phyloP scores from a whole-genome alignment of 768 basidiomycete genomes.

The Austroboletus eburneus region DNA sequence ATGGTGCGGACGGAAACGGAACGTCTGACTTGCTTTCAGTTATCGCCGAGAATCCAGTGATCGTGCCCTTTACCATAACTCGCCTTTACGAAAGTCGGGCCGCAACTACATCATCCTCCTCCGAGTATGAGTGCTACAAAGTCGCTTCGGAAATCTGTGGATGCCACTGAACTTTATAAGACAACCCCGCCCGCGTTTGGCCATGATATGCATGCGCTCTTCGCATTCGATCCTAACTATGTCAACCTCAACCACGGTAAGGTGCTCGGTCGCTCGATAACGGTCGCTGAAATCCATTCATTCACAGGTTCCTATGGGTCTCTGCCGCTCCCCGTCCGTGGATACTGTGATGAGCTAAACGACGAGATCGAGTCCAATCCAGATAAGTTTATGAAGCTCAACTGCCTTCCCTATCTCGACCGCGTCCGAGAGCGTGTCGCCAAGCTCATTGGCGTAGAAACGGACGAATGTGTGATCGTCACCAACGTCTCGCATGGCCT shows the following conservation, averaged over 20 bases:
- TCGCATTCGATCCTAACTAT: slow-evolving; percentile 53
- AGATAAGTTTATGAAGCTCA: slow-evolving; percentile 49
- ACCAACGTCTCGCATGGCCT: slow-evolving; percentile 35
- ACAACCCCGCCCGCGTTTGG: slow-evolving; percentile 47
- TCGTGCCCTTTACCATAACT: too few species aligned
- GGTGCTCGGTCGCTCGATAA: too few species aligned
- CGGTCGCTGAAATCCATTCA: not conserved
- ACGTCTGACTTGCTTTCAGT: too few species aligned
- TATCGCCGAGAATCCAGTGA: too few species aligned
- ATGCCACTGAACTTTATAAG: slow-evolving; percentile 17
- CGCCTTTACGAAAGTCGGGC: too few species aligned
- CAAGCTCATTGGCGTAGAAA: slow-evolving; percentile 43
- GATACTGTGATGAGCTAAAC: slow-evolving; percentile 38
- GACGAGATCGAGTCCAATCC: slow-evolving; percentile 49
- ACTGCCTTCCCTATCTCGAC: slow-evolving; percentile 32
- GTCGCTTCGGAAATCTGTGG: not conserved
- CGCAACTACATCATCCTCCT: too few species aligned
- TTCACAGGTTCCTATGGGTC: slow-evolving; percentile 57
- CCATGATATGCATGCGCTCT: slow-evolving; percentile 49
- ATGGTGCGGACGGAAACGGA: too few species aligned
- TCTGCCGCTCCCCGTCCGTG: slow-evolving; percentile 49
- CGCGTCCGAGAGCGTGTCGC: slow-evolving; percentile 46
- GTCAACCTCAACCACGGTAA: slow-evolving; percentile 64
- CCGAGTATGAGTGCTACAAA: slow-evolving; percentile 10
- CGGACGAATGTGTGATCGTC: slow-evolving; percentile 55